Evolutionary conservation across 176 grass and related monocot species (phyloP).

Genomic region (Bromus sterilis): DNA sequence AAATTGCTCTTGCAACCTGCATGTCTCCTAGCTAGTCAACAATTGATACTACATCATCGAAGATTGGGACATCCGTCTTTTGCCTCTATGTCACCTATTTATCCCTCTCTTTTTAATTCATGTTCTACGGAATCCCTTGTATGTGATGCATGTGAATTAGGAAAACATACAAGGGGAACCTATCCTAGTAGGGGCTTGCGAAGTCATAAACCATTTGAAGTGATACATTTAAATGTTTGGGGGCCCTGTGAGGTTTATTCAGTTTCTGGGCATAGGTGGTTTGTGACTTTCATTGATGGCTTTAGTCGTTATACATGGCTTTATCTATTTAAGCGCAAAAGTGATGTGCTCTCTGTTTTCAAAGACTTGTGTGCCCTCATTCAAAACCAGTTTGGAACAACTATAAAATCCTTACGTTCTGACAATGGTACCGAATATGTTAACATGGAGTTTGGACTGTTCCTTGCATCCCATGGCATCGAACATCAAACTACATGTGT

Average conservation of each 20-base stretch:
- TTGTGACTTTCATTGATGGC: background rate
- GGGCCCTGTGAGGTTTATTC: background rate
- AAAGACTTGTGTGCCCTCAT: background rate
- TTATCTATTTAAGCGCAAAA: background rate
- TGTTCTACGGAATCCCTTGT: background rate
- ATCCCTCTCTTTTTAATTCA: background rate
- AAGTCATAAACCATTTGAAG: background rate
- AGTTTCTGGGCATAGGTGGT: background rate
- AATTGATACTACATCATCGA: background rate
- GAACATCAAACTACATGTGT: too few species aligned
- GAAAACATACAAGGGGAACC: background rate
- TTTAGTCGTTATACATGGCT: background rate
- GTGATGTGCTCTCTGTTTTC: background rate
- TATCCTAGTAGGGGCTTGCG: background rate
- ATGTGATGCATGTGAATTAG: background rate
- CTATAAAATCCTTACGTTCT: background rate
- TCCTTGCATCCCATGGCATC: too few species aligned
- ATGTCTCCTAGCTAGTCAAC: too few species aligned
- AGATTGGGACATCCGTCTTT: background rate
- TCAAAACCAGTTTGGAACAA: background rate
- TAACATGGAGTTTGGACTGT: background rate
- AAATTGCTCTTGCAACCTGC: too few species aligned
- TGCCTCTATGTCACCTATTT: background rate
- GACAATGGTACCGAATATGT: background rate
- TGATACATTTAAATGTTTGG: background rate